phyloP scores from a whole-genome alignment of 2,329 filamentous ascomycete species.

The Claviceps africana region DNA sequence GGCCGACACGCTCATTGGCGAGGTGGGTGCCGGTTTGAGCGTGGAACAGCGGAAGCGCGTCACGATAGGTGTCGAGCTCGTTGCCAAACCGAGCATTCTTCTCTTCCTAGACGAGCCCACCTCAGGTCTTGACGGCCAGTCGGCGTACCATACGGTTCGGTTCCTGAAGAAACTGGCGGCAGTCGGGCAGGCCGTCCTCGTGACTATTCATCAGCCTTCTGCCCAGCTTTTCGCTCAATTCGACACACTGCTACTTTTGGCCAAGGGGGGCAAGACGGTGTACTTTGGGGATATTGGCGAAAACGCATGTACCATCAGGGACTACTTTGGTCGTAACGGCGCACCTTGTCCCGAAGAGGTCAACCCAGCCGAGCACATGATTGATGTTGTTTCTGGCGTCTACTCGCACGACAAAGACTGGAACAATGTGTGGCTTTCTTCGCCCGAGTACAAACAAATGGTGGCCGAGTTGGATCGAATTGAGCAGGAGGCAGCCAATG shows the following conservation, averaged over 20 bases:
- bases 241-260: slow-evolving; percentile 49
- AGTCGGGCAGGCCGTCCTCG: slow-evolving; percentile 51
- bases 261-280: slow-evolving; percentile 49
- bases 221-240: slow-evolving; percentile 53
- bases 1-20: slow-evolving; percentile 33
- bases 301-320: slow-evolving; percentile 37
- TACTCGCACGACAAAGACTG: slow-evolving; percentile 39
- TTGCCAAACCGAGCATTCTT: slow-evolving; percentile 44
- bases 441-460: slow-evolving; percentile 41
- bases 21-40: slow-evolving; percentile 37
- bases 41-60: slow-evolving; percentile 40
- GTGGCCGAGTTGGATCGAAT: slow-evolving; percentile 50
- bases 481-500: slow-evolving; percentile 37
- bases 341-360: slow-evolving; percentile 45
- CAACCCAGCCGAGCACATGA: slow-evolving; percentile 68
- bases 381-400: slow-evolving; percentile 41
- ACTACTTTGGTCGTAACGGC: slow-evolving; percentile 54
- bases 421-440: slow-evolving; percentile 58
- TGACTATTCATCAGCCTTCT: slow-evolving; percentile 59
- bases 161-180: slow-evolving; percentile 54
- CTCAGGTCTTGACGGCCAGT: slow-evolving; percentile 53
- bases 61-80: slow-evolving; percentile 47
- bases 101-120: slow-evolving; percentile 52
- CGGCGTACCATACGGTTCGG: slow-evolving; percentile 50
- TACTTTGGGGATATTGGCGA: slow-evolving; percentile 55